Base-by-base conservation (phyloP, 495 filamentous ascomycete genomes). In the Bryoglossum gracile region DNA sequence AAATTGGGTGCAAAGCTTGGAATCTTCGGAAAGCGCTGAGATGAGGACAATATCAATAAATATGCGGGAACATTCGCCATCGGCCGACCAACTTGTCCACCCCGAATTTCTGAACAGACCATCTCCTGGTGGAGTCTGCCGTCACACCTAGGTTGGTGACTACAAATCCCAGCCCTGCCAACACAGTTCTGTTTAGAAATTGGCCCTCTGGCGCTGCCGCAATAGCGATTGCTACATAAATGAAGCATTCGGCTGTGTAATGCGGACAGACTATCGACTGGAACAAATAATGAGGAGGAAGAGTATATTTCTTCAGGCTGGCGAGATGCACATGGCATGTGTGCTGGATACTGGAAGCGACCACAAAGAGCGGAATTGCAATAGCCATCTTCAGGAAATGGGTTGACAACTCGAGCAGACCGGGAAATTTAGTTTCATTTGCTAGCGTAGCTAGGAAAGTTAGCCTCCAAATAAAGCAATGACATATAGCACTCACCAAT, bases 81-180 rank as follows among this genome's bases (percentile, higher is more conserved):
- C 78, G 82, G 35, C 70, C 69, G 46, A 66, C 70, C 11, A 95
- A 73, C 22, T 70, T 74, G 39, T 82, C 74, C 46, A 63, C 66
- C 32, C 89, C 89, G 61, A 98, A 97, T 54, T 82, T 86, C 26
- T 74, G 62, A 38, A 65, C 68, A 69, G 95, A 97, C 91, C 89
- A 96, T 48, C 74, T 68, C 53, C 78, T 78, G 30, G 84, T 95
- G 11, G 72, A 81, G 6, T 71, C 66, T n/a, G 91, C 88, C 21
- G 89, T 94, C 35, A 88, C 71, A 10, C 81, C 87, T 18, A 97
- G 74, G 63, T 96, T 97, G 24, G 80, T 74, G 5, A 65, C 68
- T 21, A 94, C 87, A 62, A 97, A 94, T 6, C 77, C 43, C 35
- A 84, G 41, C 8, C 76, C 87, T 25, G 78, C 71, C 19, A 82